Conservation (phyloP, 768 basidiomycete species). For the Amanita rubescens region DNA sequence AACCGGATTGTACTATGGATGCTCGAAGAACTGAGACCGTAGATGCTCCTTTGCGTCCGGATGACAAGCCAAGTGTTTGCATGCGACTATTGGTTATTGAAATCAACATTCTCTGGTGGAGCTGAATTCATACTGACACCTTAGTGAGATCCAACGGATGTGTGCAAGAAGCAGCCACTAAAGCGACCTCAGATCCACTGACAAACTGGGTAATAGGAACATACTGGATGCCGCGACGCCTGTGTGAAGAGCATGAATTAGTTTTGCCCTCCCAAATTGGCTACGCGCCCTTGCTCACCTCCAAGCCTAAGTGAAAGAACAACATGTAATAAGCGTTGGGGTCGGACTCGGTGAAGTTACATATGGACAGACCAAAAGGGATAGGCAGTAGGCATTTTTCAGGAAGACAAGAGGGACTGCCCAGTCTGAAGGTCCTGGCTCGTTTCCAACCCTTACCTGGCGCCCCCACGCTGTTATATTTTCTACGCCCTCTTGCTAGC, state of each 20-base stretch:
- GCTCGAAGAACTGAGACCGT: constrained; percentile 56
- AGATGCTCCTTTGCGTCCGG: constrained; percentile 49
- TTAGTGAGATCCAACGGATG: constrained; percentile 84
- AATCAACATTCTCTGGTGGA: constrained; percentile 3
- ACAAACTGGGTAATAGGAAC: constrained; percentile 17
- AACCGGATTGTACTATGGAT: constrained; percentile 60
- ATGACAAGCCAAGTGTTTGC: constrained; percentile 54
- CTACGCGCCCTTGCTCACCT: constrained; percentile 32
- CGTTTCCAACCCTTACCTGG: not conserved
- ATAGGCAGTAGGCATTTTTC: constrained; percentile 21
- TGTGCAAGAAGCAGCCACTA: constrained; percentile 76
- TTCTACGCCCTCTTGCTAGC: not conserved
- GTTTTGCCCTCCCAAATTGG: constrained; percentile 8
- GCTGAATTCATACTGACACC: constrained; percentile 43
- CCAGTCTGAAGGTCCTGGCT: not conserved
- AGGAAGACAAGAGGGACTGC: not conserved
- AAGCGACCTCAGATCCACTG: constrained; percentile 6
- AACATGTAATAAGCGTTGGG: constrained; percentile 4
- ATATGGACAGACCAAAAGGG: constrained; percentile 40
- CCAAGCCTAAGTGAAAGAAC: constrained; percentile 43
- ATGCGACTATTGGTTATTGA: constrained; percentile 48
- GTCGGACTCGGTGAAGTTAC: constrained; percentile 3
- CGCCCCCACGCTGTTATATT: not conserved
- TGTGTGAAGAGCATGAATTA: constrained; percentile 15
- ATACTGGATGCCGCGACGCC: constrained; percentile 59